Base-by-base conservation (phyloP, 176 grass and related monocot genomes). In the Musa acuminata region DNA sequence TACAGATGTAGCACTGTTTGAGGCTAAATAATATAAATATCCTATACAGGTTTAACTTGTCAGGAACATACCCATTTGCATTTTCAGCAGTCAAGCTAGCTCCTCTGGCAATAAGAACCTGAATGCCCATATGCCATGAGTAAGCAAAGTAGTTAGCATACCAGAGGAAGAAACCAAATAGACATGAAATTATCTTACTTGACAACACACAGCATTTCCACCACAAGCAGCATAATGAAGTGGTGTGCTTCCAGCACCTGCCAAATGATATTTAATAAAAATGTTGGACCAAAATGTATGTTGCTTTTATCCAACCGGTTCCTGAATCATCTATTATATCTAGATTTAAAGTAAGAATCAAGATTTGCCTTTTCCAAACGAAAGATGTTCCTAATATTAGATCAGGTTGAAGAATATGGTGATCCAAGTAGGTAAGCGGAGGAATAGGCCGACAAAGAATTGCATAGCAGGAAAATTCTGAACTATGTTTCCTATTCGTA, bases 181-280 rank as follows among this genome's bases (percentile, higher is more conserved):
- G 51, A 50, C 53, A 81, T 55, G 1, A 4, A 2, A 84, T 82
- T 83, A 77, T 92, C 7, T 50, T 50, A 94, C 95, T 80, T 99
- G 90, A 80, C 95, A 99, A 79, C 90, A 99, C 52, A 87, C 78
- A 72, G 82, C 80, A 84, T 94, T 99, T 86, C 95, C 95, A 70
- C 95, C 90, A 79, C 90, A 94, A 68, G 95, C 95, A 79, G 88
- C 90, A 77, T 99, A 99, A 87, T 94, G 95, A 77, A 99, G 86
- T 29, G 90, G 88, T 52, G 88, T 99, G 84, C 95, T 99, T 78
- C 95, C 95, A 54, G 88, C 76, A 78, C 90, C 95, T 99, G 82
- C 69, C 20, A 79, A 51, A 83, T 82, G 75, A 43, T 86, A 83
- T 64, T 43, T 8, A 66, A 67, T 2, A 79, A 21, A 13, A 55